Evolutionary conservation across 768 basidiomycete genomes (phyloP), one percentile per base, ranked within the genome.

Genomic region (Suillus decipiens): DNA sequence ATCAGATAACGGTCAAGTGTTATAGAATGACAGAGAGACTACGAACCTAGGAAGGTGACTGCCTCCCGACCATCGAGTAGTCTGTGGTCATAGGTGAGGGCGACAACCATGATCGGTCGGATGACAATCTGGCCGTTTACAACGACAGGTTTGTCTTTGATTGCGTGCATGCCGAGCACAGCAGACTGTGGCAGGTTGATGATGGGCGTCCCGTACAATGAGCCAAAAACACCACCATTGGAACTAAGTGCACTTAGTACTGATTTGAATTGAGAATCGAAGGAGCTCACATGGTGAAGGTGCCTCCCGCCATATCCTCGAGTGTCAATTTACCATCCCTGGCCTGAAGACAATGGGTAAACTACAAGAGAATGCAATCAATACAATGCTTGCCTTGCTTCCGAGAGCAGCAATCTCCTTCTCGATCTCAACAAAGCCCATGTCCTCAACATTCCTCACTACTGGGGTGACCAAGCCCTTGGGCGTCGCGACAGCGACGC

Each of bases 191-290:
- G 96, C 48, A 96, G 80, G 82, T 98, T 99, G 80, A 99, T 96
- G 73, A 99, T 99, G 42, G 96, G 96, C 22, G 96, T 99, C 45
- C 96, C 96, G 71, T 90, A 97, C 58, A 99, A 80, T 54, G 94
- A 96, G 48, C 96, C 96, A 72, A 99, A 99, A 73, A 99, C 96
- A 69, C 96, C 96, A 54, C 96, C 97, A 73, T 99, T 99, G 45
- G 97, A 99, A 76, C 95, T 96, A 66, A 36, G 64, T 5, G 33
- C 19, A 9, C 8, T 60, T 9, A 63, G 22, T 48, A 3, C 28
- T 19, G 11, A 3, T 19, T 10, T 39, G 17, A 1, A 19, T 41
- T 57, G 37, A 24, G 24, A 6, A 45, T 39, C 34, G 42, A 17
- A 60, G 37, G 39, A 42, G 79, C 90, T 67, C 68, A 95, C 94